These are phyloP conservation scores for Barnettozyma sp. DNA, from an alignment of 805 yeast species.

Conservation along the genomic window DNA sequence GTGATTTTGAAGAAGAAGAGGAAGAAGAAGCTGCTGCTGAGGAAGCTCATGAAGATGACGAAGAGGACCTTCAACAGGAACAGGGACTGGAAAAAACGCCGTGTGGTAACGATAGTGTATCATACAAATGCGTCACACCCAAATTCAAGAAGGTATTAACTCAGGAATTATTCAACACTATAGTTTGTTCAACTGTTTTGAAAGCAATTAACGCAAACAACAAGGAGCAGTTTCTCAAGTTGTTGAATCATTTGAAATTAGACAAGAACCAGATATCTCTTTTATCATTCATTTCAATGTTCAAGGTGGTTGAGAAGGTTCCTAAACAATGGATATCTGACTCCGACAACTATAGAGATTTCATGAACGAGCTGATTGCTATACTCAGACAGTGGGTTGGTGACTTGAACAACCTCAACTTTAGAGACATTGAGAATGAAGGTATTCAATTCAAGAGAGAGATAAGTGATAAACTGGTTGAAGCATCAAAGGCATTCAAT, in stretches of 20 bases:
- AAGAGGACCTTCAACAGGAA: no score
- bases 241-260: slow-evolving; percentile 17
- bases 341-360: slow-evolving; percentile 14
- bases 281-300: slow-evolving; percentile 24
- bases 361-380: slow-evolving; percentile 14
- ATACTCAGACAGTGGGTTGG: slow-evolving; percentile 28
- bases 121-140: slow-evolving; percentile 9
- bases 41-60: no score
- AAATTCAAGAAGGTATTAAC: slow-evolving; percentile 19
- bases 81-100: no score
- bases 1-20: slow-evolving; percentile 7
- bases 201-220: slow-evolving; percentile 18
- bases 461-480: slow-evolving; percentile 26
- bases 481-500: slow-evolving; percentile 21
- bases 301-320: slow-evolving; percentile 22
- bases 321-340: slow-evolving; percentile 21
- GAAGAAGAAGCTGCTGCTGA: no score
- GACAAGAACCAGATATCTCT: slow-evolving; percentile 20
- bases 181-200: slow-evolving; percentile 20
- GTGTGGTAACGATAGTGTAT: background rate
- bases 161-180: slow-evolving; percentile 21
- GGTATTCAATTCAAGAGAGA: slow-evolving; percentile 24
- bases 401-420: slow-evolving; percentile 18
- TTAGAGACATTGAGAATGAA: slow-evolving; percentile 20
- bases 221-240: slow-evolving; percentile 11